Evolutionary conservation across 73 alveolate genomes (phyloP).

Genomic region (Blepharisma stoltei): DNA sequence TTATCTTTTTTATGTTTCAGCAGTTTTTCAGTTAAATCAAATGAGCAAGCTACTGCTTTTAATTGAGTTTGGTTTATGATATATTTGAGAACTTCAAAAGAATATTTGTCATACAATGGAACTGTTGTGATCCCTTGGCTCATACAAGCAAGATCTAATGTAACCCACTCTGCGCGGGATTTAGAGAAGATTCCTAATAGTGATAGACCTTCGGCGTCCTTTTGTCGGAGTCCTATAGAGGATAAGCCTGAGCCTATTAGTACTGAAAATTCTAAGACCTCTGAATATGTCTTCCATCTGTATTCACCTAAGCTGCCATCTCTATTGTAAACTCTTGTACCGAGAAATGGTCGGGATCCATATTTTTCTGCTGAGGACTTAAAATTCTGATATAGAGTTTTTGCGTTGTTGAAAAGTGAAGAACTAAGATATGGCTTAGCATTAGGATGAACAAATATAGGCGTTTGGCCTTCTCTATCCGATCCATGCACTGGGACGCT

Average conservation of each 20-base stretch:
- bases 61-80: conserved; percentile 10
- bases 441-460: conserved; percentile 1
- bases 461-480: neutral
- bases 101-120: conserved; percentile 80
- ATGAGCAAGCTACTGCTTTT: neutral
- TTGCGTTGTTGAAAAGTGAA: neutral
- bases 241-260: neutral
- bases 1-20: conserved; percentile 23
- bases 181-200: conserved; percentile 81
- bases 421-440: conserved; percentile 1
- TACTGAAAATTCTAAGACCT: neutral
- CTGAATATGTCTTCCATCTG: conserved; percentile 52
- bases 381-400: neutral
- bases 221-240: neutral
- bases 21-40: neutral
- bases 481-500: neutral
- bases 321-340: neutral
- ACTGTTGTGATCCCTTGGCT: conserved; percentile 71
- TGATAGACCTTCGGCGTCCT: conserved; percentile 14
- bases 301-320: conserved; percentile 43
- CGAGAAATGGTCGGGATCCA: conserved; percentile 19
- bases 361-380: neutral
- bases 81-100: conserved; percentile 45
- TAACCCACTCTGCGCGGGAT: conserved; percentile 86
- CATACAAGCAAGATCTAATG: conserved; percentile 65